phyloP scores from a whole-genome alignment of 768 basidiomycete species.

The Pleurotus platypus region DNA sequence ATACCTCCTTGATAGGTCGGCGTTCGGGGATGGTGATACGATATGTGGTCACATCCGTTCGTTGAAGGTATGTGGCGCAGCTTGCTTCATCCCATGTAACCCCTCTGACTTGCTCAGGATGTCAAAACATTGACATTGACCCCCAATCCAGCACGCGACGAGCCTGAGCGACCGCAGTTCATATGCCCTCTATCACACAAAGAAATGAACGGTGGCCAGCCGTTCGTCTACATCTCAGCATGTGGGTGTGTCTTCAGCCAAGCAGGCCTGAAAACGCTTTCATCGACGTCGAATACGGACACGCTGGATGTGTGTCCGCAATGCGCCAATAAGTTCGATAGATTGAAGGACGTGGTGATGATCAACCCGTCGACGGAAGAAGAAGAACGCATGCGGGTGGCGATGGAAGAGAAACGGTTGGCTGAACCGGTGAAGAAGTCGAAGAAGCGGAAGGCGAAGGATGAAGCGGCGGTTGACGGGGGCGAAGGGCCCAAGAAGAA shows the following conservation, averaged over 20 bases:
- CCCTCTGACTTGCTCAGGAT: slow-evolving; percentile 49
- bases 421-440: slow-evolving; percentile 53
- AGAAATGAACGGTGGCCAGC: slow-evolving; percentile 90
- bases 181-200: slow-evolving; percentile 90
- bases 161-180: slow-evolving; percentile 60
- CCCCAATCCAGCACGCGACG: slow-evolving; percentile 39
- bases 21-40: slow-evolving; percentile 87
- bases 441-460: slow-evolving; percentile 57
- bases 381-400: slow-evolving; percentile 50
- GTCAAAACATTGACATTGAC: slow-evolving; percentile 83
- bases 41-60: slow-evolving; percentile 92
- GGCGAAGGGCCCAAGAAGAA: slow-evolving; percentile 45
- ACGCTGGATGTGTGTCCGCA: slow-evolving; percentile 68
- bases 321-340: slow-evolving; percentile 68
- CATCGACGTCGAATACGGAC: slow-evolving; percentile 28
- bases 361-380: slow-evolving; percentile 75
- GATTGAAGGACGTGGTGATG: slow-evolving; percentile 46
- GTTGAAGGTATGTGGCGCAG: slow-evolving; percentile 63
- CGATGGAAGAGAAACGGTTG: slow-evolving; percentile 56
- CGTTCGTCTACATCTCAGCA: slow-evolving; percentile 81
- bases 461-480: slow-evolving; percentile 27
- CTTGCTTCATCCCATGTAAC: neutral
- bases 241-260: slow-evolving; percentile 94
- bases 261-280: slow-evolving; percentile 70
- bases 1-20: slow-evolving; percentile 76